Conservation (phyloP, 139 green algal species). For the Diplosphaera chodatii region DNA sequence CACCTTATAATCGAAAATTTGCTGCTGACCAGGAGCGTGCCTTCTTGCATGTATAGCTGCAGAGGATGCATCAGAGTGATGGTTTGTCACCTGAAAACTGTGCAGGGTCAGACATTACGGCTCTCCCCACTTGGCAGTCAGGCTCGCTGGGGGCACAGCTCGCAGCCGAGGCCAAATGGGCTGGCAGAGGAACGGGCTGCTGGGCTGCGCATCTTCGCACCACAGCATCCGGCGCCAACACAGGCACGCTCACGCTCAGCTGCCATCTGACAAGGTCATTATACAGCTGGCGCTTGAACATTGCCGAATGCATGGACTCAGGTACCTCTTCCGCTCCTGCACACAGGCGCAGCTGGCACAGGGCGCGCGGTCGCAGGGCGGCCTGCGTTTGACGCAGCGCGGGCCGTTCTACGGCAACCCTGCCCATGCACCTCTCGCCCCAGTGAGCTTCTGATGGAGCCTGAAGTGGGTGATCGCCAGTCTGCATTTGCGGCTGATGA, state of each 20-base stretch:
- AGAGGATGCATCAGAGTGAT: no score
- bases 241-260: no score
- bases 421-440: slow-evolving; percentile 33
- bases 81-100: no score
- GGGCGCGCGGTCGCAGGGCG: slow-evolving; percentile 13
- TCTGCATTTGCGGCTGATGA: no score
- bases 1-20: no score
- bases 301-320: no score
- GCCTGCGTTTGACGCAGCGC: slow-evolving; percentile 36
- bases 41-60: no score
- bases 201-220: background rate
- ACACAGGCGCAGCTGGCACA: slow-evolving; percentile 26
- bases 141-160: background rate
- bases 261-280: no score
- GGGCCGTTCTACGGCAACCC: slow-evolving; percentile 54
- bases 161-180: background rate
- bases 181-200: slow-evolving; percentile 7
- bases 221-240: slow-evolving; percentile 1
- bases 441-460: no score
- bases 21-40: no score
- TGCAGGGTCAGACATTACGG: background rate
- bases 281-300: no score
- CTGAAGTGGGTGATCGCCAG: no score
- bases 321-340: background rate
- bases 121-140: background rate